Evolutionary conservation across 495 filamentous ascomycete species (phyloP).

Genomic region (Neurospora sp.): DNA sequence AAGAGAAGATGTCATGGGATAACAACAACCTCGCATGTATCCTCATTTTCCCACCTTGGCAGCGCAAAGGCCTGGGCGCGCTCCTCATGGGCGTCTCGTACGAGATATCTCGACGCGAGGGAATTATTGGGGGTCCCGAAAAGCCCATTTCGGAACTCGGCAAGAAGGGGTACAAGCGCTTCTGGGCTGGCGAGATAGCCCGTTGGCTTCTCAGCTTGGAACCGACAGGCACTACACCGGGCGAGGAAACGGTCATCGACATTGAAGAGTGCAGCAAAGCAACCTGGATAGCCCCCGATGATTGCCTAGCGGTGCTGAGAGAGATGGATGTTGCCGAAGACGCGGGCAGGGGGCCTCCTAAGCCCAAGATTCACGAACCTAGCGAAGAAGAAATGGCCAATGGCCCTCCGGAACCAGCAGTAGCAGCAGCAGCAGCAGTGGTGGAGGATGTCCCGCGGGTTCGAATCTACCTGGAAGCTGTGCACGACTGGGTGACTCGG

Average conservation of each 20-base stretch:
- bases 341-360: slow-evolving; percentile 35
- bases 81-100: slow-evolving; percentile 90
- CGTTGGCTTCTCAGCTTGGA: slow-evolving; percentile 48
- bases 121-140: slow-evolving; percentile 82
- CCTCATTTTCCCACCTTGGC: slow-evolving; percentile 90
- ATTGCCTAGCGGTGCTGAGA: slow-evolving; percentile 67
- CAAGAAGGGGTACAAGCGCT: slow-evolving; percentile 65
- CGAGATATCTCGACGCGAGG: slow-evolving; percentile 78
- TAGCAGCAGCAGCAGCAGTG: neutral
- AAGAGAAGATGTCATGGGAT: slow-evolving; percentile 98
- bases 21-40: slow-evolving; percentile 98
- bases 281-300: slow-evolving; percentile 74
- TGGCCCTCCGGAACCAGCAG: neutral
- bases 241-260: slow-evolving; percentile 24
- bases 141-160: slow-evolving; percentile 83
- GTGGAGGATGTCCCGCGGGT: slow-evolving; percentile 31
- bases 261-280: slow-evolving; percentile 36
- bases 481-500: slow-evolving; percentile 42
- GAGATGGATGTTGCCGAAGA: slow-evolving; percentile 66
- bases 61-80: slow-evolving; percentile 77
- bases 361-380: neutral
- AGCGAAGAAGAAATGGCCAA: slow-evolving; percentile 16
- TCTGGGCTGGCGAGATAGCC: slow-evolving; percentile 74
- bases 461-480: slow-evolving; percentile 42
- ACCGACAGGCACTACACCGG: neutral